Evolutionary conservation across 257 asterid genomes (phyloP), one percentile per base, ranked within the genome.

Genomic region (Marsdenia floribunda): DNA sequence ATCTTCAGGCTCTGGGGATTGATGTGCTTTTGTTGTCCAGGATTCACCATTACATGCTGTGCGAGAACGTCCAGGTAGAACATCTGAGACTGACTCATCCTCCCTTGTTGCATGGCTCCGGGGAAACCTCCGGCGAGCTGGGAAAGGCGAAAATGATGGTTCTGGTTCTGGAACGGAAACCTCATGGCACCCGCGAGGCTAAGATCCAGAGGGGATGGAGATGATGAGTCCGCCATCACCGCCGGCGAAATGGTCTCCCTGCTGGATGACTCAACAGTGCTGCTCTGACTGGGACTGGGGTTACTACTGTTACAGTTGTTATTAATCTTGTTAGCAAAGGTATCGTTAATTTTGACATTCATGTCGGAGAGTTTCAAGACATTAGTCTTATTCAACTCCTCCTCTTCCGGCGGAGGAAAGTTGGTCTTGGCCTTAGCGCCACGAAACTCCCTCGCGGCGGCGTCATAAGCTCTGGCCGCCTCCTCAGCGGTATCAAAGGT

Each of bases 401-500:
- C 54, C 1, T 42, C 80, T 8, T 16, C 76, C 38, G 65, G 46
- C 19, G 3, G 44, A 18, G 79, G 76, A 35, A 81, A 81, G 24
- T 81, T 81, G 6, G 81, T 81, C 73, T 81, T 81, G 3, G 84
- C 84, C 72, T 77, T 77, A 2, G 76, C 52, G 24, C 84, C 81
- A 19, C 68, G 84, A 40, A 77, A 77, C 54, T 61, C 74, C 21
- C 81, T 53, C 2, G 84, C 81, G 21, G 84, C 84, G 3, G 70
- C 44, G 53, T 81, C 84, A 55, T 81, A 81, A 3, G 79, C 81
- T 22, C 71, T 76, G 40, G 84, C 84, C 15, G 84, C 84, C 35
- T 77, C 84, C 78, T 81, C 84, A 18, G 81, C 79, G 7, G 74
- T 81, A n/a, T 81, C 81, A 7, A 81, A 81, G 0, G 84, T 81